Percentiles rank a stretch among this genome's conserved stretches.
phyloP scores from a whole-genome alignment of 768 basidiomycete species.

The Phaeotremella skinneri region DNA sequence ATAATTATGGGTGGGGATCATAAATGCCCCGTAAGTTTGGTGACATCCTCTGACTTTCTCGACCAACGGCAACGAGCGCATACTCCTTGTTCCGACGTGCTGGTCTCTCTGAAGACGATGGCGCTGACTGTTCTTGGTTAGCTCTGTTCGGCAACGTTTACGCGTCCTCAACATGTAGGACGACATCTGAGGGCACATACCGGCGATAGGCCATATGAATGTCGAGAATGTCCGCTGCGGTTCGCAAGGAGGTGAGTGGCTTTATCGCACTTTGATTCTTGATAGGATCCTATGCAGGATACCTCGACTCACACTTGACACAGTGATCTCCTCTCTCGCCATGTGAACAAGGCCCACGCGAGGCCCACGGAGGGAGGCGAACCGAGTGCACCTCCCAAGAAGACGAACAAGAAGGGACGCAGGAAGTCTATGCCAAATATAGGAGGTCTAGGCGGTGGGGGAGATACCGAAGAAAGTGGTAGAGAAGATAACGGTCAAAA shows the following conservation, averaged over 20 bases:
- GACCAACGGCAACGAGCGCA: not conserved
- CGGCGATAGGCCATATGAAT: constrained; percentile 49
- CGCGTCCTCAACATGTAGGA: constrained; percentile 50
- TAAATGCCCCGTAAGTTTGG: constrained; percentile 32
- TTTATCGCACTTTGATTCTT: not conserved
- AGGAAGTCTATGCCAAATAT: constrained; percentile 30
- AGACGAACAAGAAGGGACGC: constrained; percentile 32
- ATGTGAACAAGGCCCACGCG: constrained; percentile 51
- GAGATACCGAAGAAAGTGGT: constrained; percentile 3
- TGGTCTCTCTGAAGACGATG: not conserved
- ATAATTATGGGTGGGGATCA: constrained; percentile 33
- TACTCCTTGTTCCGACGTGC: too few relatives aligned
- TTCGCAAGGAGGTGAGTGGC: constrained; percentile 44
- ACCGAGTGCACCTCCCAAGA: constrained; percentile 15
- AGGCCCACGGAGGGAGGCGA: constrained; percentile 31
- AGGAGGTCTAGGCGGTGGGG: not conserved
- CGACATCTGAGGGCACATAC: constrained; percentile 49
- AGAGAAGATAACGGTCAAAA: not conserved
- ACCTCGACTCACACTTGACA: not conserved
- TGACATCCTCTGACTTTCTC: not conserved
- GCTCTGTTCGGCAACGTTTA: constrained; percentile 50
- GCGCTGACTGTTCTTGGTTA: constrained; percentile 3
- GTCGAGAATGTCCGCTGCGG: constrained; percentile 45
- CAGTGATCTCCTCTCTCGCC: constrained; percentile 48
- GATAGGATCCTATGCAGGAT: not conserved